A percentile compares a stretch with the other conserved stretches of the same genome.
These are phyloP conservation scores for Pseudogymnoascus pannorum DNA, from an alignment of 2,329 filamentous ascomycete genomes.

Conservation along the genomic window DNA sequence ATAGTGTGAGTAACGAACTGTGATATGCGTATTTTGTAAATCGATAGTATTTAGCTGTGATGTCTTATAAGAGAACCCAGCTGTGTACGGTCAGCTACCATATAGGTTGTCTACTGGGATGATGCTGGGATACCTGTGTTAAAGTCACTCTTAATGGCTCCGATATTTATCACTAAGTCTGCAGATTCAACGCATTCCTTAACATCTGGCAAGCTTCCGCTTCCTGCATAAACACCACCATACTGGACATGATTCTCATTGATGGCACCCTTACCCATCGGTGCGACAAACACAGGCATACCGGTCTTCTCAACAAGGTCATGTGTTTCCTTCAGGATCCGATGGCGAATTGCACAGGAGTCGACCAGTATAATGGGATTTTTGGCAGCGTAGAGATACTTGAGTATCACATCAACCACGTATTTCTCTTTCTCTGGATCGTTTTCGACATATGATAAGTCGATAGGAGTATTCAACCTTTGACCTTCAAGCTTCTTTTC, in stretches of 20 bases:
- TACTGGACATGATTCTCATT: conserved; percentile 41
- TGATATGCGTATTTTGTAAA: too few species aligned
- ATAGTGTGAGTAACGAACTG: too few species aligned
- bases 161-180: conserved; percentile 41
- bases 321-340: conserved; percentile 23
- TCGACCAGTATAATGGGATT: conserved; percentile 46
- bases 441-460: conserved; percentile 19
- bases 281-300: conserved; percentile 41
- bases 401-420: conserved; percentile 31
- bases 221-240: conserved; percentile 42
- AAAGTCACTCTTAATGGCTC: conserved; percentile 39
- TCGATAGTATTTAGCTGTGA: too few species aligned
- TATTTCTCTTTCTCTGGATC: conserved; percentile 22
- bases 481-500: conserved; percentile 27
- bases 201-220: conserved; percentile 20
- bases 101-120: too few species aligned
- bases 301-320: conserved; percentile 35
- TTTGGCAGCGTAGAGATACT: conserved; percentile 37
- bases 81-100: too few species aligned
- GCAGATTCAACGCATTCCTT: conserved; percentile 27
- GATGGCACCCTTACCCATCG: conserved; percentile 43
- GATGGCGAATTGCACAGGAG: conserved; percentile 34
- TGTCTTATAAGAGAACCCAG: too few species aligned
- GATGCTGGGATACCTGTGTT: too few species aligned
- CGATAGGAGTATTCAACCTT: conserved; percentile 25